Conservation (phyloP, 805 yeast genomes). For the Candida cerambycidarum region DNA sequence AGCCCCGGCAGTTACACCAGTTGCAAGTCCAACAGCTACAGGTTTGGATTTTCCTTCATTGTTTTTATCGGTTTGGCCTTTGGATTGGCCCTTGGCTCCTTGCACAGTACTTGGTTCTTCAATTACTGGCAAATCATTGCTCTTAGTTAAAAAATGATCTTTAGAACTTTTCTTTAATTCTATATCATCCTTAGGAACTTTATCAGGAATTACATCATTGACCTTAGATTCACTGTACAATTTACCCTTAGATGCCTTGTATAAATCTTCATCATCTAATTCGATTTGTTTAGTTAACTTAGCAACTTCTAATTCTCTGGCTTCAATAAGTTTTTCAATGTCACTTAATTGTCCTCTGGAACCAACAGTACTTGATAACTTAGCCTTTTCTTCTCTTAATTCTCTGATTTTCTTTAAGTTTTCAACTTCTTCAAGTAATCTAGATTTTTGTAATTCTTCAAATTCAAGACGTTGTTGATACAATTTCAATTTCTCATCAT, state of each 20-base stretch:
- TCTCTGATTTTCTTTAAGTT: slow-evolving; percentile 40
- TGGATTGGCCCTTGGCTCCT: slow-evolving; percentile 24
- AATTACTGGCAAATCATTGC: slow-evolving; percentile 30
- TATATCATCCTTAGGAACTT: slow-evolving; percentile 16
- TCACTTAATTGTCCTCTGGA: slow-evolving; percentile 23
- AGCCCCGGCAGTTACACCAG: slow-evolving; percentile 13
- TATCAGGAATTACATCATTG: slow-evolving; percentile 16
- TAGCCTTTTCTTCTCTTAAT: slow-evolving; percentile 38
- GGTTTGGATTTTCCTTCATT: background rate
- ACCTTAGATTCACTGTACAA: slow-evolving; percentile 9
- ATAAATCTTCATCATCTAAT: slow-evolving; percentile 30
- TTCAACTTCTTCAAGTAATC: slow-evolving; percentile 39
- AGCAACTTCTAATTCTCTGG: slow-evolving; percentile 33
- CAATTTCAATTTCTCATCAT: slow-evolving; percentile 30
- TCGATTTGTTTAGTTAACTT: slow-evolving; percentile 32
- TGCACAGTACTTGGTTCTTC: slow-evolving; percentile 21
- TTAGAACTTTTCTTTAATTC: slow-evolving; percentile 1
- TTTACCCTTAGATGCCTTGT: slow-evolving; percentile 9
- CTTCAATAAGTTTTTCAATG: slow-evolving; percentile 30
- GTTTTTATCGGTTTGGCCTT: no score
- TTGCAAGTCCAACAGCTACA: slow-evolving; percentile 8
- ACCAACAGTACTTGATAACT: slow-evolving; percentile 24
- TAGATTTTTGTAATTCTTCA: slow-evolving; percentile 38
- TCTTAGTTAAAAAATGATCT: slow-evolving; percentile 26
- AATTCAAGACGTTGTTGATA: slow-evolving; percentile 30